A percentile compares a stretch with the other conserved stretches of the same genome.
Conservation (phyloP, 2,329 filamentous ascomycete species). For the Fusarium cyanostomum region DNA sequence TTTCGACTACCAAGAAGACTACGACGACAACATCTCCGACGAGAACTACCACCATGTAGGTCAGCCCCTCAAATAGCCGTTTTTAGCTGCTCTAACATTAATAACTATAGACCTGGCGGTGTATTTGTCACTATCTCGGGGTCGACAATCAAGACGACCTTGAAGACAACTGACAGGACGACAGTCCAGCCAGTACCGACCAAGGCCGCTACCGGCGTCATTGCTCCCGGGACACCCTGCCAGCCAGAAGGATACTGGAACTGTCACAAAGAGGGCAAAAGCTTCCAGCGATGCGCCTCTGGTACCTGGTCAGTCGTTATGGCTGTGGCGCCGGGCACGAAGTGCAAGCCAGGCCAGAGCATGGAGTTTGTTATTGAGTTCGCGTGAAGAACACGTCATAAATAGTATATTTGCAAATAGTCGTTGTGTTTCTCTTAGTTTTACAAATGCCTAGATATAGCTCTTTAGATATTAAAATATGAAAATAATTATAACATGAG, state of each 20-base stretch:
- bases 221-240: conserved; percentile 20
- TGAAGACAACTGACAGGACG: conserved; percentile 23
- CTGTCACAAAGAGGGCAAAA: conserved; percentile 17
- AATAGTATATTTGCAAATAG: background rate
- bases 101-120: conserved; percentile 9
- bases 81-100: background rate
- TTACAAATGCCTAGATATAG: too few relatives aligned
- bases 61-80: background rate
- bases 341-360: conserved; percentile 52
- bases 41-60: conserved; percentile 21
- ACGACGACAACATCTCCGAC: background rate
- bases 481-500: too few relatives aligned
- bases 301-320: conserved; percentile 62
- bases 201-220: conserved; percentile 12
- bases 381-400: conserved; percentile 13
- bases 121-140: conserved; percentile 18
- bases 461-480: too few relatives aligned
- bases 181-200: conserved; percentile 22
- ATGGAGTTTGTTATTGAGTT: conserved; percentile 33
- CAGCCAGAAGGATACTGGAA: conserved; percentile 44
- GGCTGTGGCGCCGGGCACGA: conserved; percentile 62
- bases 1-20: background rate
- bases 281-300: conserved; percentile 68
- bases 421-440: background rate
- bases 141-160: conserved; percentile 17